Conservation (phyloP, 352 stramenopile species). For the Pythium oligandrum region DNA sequence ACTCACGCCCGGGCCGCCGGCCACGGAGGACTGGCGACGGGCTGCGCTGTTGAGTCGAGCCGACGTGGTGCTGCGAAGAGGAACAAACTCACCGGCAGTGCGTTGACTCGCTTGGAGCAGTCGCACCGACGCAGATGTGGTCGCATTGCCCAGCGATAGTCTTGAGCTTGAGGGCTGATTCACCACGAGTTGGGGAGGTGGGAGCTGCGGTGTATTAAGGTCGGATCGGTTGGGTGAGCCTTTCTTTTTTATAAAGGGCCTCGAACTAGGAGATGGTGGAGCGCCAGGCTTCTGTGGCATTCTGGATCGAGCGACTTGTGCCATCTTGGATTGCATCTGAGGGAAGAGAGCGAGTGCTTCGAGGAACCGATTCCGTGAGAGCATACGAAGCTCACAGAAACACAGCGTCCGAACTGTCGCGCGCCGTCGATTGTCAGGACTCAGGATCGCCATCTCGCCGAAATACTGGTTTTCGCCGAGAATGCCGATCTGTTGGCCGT, state of each 20-base stretch:
- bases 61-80: slow-evolving; percentile 25
- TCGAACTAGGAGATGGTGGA: slow-evolving; percentile 1
- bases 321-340: slow-evolving; percentile 57
- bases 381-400: slow-evolving; percentile 69
- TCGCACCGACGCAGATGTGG: slow-evolving; percentile 3
- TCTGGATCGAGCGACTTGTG: slow-evolving; percentile 34
- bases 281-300: slow-evolving; percentile 14
- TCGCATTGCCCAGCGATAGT: slow-evolving; percentile 8
- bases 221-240: neutral
- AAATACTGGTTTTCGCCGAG: slow-evolving; percentile 77
- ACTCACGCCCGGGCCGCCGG: slow-evolving; percentile 13
- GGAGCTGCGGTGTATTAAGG: neutral
- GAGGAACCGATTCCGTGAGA: slow-evolving; percentile 57
- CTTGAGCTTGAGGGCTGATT: slow-evolving; percentile 1
- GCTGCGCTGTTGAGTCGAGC: slow-evolving; percentile 28
- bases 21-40: slow-evolving; percentile 20
- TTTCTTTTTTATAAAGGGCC: too few relatives aligned
- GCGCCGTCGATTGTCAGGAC: slow-evolving; percentile 43
- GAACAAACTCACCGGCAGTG: slow-evolving; percentile 19
- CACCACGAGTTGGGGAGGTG: slow-evolving; percentile 1
- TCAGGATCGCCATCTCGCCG: slow-evolving; percentile 73
- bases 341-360: slow-evolving; percentile 43
- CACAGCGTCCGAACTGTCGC: slow-evolving; percentile 65
- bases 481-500: slow-evolving; percentile 43
- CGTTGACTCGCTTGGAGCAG: slow-evolving; percentile 21